Evolutionary conservation across 495 filamentous ascomycete genomes (phyloP), one percentile per base, ranked within the genome.

Genomic region (Pseudomonodictys pantanalensis): DNA sequence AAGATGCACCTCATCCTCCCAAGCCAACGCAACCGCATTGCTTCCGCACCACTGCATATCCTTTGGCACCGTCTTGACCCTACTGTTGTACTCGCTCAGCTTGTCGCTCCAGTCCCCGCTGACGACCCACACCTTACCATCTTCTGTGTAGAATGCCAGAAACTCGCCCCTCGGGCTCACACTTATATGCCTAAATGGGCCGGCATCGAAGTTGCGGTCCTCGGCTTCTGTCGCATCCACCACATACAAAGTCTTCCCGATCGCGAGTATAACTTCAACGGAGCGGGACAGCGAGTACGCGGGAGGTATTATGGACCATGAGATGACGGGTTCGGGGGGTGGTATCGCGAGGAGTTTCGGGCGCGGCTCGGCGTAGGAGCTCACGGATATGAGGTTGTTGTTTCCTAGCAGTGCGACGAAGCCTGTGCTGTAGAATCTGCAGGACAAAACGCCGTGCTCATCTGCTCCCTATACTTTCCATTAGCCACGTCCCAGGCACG

Each of bases 1-100:
- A 42, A 98, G 79, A 69, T 97, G 93, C n/a, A 97, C 86, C 66
- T 98, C 93, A 73, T 98, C 93, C 65, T 96, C 93, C 93, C 93
- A 98, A 12, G 90, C 91, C 58, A 97, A 83, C 43, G 95, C 85
- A 8, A 97, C 90, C 6, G 91, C 89, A 73, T 97, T 90, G 58
- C 96, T 95, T 15, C 93, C 92, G 72, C 93, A 97, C 93, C 93
- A 98, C 60, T 91, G 85, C 49, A 98, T 79, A 52, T 92, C 86
- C 67, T 90, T 90, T 1, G 93, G 95, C 1, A 84, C 77, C n/a
- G 88, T 92, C 64, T 85, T 89, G 23, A 87, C 89, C 56, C 83
- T 85, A 0, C 91, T 91, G 70, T 96, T 88, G 69, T 97, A 91
- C 69, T 98, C 92, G 69, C 89, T 92, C 58, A 95, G 76, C 56